Percentiles rank a stretch among this genome's conserved stretches.
Conservation (phyloP, 2,329 filamentous ascomycete genomes). For the Ophiocordyceps camponoti-leonardi region DNA sequence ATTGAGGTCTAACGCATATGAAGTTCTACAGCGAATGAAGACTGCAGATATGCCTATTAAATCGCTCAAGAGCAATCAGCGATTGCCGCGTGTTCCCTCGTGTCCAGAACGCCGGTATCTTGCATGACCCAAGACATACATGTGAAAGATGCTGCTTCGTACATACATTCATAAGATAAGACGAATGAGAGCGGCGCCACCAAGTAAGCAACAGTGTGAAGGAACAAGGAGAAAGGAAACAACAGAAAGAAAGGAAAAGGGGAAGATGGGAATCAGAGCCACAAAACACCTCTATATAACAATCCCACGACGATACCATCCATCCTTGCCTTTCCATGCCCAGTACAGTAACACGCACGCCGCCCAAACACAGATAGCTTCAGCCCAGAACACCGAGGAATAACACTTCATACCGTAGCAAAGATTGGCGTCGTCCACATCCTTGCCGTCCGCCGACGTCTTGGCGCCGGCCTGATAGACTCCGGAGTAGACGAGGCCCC, state of each 20-base stretch:
- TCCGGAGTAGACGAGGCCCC: constrained; percentile 75
- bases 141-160: neutral
- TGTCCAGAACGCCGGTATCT: too few species aligned
- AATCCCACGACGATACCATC: constrained; percentile 64
- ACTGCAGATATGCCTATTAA: too few species aligned
- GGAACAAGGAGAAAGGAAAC: neutral
- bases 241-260: neutral
- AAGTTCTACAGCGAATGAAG: too few species aligned
- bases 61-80: too few species aligned
- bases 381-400: constrained; percentile 67
- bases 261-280: neutral
- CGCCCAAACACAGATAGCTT: constrained; percentile 63
- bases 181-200: neutral
- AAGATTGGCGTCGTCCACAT: constrained; percentile 33
- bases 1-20: too few species aligned
- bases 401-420: constrained; percentile 79
- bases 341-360: constrained; percentile 55
- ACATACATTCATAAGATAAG: too few species aligned
- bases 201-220: neutral
- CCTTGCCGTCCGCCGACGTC: constrained; percentile 11
- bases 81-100: too few species aligned
- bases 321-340: constrained; percentile 65
- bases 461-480: constrained; percentile 56
- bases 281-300: constrained; percentile 28
- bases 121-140: neutral